Conservation (phyloP, 2,329 filamentous ascomycete genomes). For the Aureobasidium pullulans region DNA sequence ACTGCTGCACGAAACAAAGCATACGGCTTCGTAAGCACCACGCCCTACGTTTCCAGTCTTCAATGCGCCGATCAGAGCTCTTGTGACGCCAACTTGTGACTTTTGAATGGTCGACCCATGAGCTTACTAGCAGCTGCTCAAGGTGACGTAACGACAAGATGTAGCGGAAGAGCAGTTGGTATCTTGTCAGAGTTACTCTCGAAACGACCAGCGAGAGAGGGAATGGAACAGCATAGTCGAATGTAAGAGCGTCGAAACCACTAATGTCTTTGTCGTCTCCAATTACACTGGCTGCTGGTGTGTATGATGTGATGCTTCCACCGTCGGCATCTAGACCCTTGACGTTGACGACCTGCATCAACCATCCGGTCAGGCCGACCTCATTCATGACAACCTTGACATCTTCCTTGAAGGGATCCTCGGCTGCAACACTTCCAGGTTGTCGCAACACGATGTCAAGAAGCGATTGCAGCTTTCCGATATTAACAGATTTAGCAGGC, state of each 20-base stretch:
- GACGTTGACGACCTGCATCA: conserved; percentile 95
- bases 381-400: conserved; percentile 98
- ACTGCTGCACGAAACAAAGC: conserved; percentile 93
- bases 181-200: conserved; percentile 91
- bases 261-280: conserved; percentile 73
- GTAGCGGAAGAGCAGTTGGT: conserved; percentile 93
- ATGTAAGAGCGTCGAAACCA: conserved; percentile 85
- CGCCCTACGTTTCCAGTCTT: conserved; percentile 86
- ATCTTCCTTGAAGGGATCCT: conserved; percentile 97
- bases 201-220: conserved; percentile 92
- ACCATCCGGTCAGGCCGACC: conserved; percentile 80
- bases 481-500: conserved; percentile 80
- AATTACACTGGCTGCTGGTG: conserved; percentile 52
- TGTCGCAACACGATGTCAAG: conserved; percentile 96
- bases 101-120: conserved; percentile 86
- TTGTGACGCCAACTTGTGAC: conserved; percentile 70
- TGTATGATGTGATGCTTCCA: conserved; percentile 51
- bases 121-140: conserved; percentile 75
- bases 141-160: conserved; percentile 82
- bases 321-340: conserved; percentile 74
- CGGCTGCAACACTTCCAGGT: conserved; percentile 83
- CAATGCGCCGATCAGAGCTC: conserved; percentile 62
- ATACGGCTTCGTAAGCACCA: conserved; percentile 90
- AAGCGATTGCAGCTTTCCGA: conserved; percentile 85
- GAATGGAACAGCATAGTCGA: conserved; percentile 92